Conservation (phyloP, 331 rosid species). For the Stylosanthes scabra region DNA sequence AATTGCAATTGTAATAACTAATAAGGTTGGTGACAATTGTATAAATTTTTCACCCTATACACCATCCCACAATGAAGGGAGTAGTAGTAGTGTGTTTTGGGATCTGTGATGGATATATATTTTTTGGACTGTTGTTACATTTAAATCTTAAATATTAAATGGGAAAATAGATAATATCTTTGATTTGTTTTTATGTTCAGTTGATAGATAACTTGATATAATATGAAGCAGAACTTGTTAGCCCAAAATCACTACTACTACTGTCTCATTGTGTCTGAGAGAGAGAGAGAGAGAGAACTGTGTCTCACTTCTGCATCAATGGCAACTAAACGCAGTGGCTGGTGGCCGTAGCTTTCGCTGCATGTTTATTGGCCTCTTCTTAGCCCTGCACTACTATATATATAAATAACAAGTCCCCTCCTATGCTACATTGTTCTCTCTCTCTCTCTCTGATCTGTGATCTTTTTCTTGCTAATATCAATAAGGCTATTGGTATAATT, state of each 20-base stretch:
- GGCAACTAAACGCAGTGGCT: slow-evolving; percentile 52
- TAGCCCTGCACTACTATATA: slow-evolving; percentile 50
- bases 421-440: background rate
- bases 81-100: slow-evolving; percentile 33
- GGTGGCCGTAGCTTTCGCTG: slow-evolving; percentile 45
- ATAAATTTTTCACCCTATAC: too few relatives aligned
- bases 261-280: slow-evolving; percentile 33
- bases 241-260: background rate
- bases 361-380: slow-evolving; percentile 38
- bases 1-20: too few relatives aligned
- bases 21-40: too few relatives aligned
- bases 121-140: slow-evolving; percentile 34
- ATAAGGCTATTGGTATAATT: slow-evolving; percentile 46
- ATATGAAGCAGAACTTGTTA: slow-evolving; percentile 27
- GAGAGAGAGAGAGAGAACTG: slow-evolving; percentile 27
- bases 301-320: slow-evolving; percentile 47
- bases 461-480: too few relatives aligned
- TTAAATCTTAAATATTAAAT: background rate
- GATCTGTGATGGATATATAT: slow-evolving; percentile 49
- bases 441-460: slow-evolving; percentile 17
- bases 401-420: slow-evolving; percentile 6
- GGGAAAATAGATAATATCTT: slow-evolving; percentile 36
- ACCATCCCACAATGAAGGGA: too few relatives aligned
- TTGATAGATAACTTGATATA: slow-evolving; percentile 29
- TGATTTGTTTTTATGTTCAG: slow-evolving; percentile 68